phyloP scores from a whole-genome alignment of 2,329 filamentous ascomycete species.

The Septoria petroselini region DNA sequence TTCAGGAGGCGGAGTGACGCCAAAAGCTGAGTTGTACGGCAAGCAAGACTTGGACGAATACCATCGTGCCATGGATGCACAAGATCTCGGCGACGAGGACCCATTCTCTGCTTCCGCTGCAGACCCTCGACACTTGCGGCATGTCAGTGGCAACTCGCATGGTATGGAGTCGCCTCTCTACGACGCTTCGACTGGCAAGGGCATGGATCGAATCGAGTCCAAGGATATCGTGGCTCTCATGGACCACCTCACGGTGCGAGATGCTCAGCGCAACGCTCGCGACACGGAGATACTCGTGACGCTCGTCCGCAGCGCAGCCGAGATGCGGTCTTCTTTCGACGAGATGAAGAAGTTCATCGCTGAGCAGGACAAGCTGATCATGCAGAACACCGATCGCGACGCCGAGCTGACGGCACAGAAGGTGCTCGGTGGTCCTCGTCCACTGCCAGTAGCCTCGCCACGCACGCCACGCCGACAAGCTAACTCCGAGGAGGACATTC shows the following conservation, averaged over 20 bases:
- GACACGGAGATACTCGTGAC: constrained; percentile 96
- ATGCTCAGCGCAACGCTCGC: constrained; percentile 90
- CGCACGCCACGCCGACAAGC: constrained; percentile 51
- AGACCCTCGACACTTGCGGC: constrained; percentile 56
- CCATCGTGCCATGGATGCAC: constrained; percentile 49
- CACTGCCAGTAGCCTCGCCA: constrained; percentile 66
- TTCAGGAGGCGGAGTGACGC: constrained; percentile 47
- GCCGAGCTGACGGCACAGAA: constrained; percentile 82
- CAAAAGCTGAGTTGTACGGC: constrained; percentile 47
- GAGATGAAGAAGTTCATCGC: constrained; percentile 91
- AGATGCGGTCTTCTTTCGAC: constrained; percentile 95
- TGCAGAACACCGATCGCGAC: constrained; percentile 80
- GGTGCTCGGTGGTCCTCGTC: constrained; percentile 79
- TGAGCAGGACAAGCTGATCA: constrained; percentile 84
- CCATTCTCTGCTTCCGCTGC: constrained; percentile 55
- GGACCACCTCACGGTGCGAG: constrained; percentile 96
- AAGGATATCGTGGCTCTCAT: constrained; percentile 96
- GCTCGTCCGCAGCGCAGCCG: constrained; percentile 85
- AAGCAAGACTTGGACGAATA: constrained; percentile 57
- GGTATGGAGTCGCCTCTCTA: constrained; percentile 88
- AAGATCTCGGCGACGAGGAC: constrained; percentile 50
- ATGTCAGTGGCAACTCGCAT: constrained; percentile 86
- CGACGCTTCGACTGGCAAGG: constrained; percentile 80
- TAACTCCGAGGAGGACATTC: constrained; percentile 56
- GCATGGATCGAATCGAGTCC: constrained; percentile 87